phyloP scores from a whole-genome alignment of 1,139 yeast genomes.

The Geotrichum citri-aurantii region DNA sequence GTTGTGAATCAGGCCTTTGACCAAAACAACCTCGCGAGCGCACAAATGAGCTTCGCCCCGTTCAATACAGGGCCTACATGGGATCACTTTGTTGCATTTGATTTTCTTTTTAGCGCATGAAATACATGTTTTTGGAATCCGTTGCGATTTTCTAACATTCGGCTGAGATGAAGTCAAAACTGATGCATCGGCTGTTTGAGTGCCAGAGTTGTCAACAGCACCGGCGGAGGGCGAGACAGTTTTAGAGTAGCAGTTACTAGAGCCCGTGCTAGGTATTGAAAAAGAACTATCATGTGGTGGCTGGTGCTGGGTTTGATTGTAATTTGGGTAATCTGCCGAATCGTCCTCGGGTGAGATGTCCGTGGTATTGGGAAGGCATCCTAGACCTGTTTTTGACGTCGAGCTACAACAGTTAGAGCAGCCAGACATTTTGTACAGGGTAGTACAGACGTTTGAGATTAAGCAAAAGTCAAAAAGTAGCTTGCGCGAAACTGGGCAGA shows the following conservation, averaged over 20 bases:
- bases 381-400: not conserved
- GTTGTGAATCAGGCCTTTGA: constrained; percentile 21
- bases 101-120: constrained; percentile 22
- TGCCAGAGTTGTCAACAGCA: not conserved
- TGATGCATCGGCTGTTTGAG: not conserved
- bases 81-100: constrained; percentile 24
- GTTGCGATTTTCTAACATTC: constrained; percentile 17
- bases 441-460: not conserved
- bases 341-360: not conserved
- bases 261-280: not conserved
- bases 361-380: not conserved
- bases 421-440: not conserved
- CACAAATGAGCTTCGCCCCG: constrained; percentile 23
- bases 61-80: constrained; percentile 21
- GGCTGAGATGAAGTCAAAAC: not conserved
- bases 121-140: constrained; percentile 22
- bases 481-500: too few relatives aligned
- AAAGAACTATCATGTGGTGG: not conserved
- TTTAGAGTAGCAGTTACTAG: not conserved
- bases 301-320: not conserved
- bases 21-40: constrained; percentile 24
- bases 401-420: not conserved
- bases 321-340: not conserved
- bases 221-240: not conserved
- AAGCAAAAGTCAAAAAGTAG: not conserved